Evolutionary conservation across 2,329 filamentous ascomycete species (phyloP), one percentile per base, ranked within the genome.

Genomic region (Paecilomyces dactylethromorphus): DNA sequence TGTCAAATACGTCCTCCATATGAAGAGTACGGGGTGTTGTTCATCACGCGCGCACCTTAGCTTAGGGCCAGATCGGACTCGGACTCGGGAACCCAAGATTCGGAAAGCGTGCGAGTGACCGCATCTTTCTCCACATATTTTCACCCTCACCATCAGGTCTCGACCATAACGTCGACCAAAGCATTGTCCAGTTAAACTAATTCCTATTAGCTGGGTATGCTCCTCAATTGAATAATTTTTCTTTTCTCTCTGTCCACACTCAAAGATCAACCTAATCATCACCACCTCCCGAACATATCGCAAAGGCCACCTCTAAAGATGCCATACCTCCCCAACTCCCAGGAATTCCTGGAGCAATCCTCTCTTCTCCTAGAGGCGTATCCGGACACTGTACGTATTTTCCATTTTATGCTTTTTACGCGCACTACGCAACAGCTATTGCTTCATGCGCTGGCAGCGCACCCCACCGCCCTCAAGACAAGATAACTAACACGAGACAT

Each of bases 321-420:
- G 92, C 88, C 89, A 2, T 87, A 89, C 73, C 86, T 96, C 72
- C 79, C 83, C 56, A 92, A 90, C 59, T 90, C 90, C 75, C 88
- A 96, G 76, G 88, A 92, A 78, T 99, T 92, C 89, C 89, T 97
- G 65, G 87, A 89, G 68, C 89, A 97, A 76, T 96, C 93, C 13
- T 81, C 87, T 18, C 85, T 92, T 61, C 87, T 99, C 59, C 81
- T 99, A 57, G 85, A 94, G 77, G 93, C 94, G 58, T 87, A 91
- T 54, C 94, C 94, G 3, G 85, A 84, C 33, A 92, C 90, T 49
- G 93, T 96, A 84, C 63, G 85, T 78, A 31, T 56, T 54, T 50
- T 54, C 45, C 29, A 29, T 15, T n/a, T 59, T 31, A 32, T 33
- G n/a, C 57, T 39, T 56, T 54, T 56, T 50, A 54, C 54, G 26